These are phyloP conservation scores for Eucalyptus sp. DNA, from an alignment of 345 rosid genomes.

Conservation along the genomic window DNA sequence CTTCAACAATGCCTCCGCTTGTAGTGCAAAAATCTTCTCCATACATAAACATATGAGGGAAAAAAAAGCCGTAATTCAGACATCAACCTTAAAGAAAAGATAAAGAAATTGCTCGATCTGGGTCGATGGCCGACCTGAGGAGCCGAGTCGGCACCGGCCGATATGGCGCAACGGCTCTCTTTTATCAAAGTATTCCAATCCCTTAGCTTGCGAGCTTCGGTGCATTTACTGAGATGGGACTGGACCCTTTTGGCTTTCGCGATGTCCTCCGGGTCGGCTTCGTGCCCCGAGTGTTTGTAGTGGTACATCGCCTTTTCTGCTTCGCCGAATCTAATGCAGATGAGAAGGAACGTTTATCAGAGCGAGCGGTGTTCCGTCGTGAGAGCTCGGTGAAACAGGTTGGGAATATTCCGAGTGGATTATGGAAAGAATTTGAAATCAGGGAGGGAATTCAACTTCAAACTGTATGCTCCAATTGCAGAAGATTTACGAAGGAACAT, in stretches of 20 bases:
- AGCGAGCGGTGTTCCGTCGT: not conserved
- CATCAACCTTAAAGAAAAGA: not conserved
- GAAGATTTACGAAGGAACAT: not conserved
- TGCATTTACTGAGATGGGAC: conserved; percentile 43
- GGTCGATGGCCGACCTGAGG: conserved; percentile 34
- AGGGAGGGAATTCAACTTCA: not conserved
- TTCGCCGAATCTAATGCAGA: conserved; percentile 54
- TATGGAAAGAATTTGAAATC: not conserved
- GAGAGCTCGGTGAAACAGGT: not conserved
- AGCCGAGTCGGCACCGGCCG: conserved; percentile 80
- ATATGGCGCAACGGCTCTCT: conserved; percentile 42
- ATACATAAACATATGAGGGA: not conserved
- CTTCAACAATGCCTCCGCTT: conserved; percentile 84
- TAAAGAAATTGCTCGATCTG: not conserved
- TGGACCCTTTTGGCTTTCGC: conserved; percentile 57
- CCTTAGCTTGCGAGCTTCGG: conserved; percentile 49
- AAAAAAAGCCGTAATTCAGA: not conserved
- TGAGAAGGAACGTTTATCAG: not conserved
- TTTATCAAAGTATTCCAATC: conserved; percentile 65
- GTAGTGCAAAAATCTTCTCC: conserved; percentile 57
- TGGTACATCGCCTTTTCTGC: conserved; percentile 80
- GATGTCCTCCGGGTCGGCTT: conserved; percentile 65
- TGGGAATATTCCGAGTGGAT: not conserved
- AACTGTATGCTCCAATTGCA: not conserved
- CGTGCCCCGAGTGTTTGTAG: conserved; percentile 77